These are phyloP conservation scores for Mucuna pruriens DNA, from an alignment of 306 rosid species.

Conservation along the genomic window DNA sequence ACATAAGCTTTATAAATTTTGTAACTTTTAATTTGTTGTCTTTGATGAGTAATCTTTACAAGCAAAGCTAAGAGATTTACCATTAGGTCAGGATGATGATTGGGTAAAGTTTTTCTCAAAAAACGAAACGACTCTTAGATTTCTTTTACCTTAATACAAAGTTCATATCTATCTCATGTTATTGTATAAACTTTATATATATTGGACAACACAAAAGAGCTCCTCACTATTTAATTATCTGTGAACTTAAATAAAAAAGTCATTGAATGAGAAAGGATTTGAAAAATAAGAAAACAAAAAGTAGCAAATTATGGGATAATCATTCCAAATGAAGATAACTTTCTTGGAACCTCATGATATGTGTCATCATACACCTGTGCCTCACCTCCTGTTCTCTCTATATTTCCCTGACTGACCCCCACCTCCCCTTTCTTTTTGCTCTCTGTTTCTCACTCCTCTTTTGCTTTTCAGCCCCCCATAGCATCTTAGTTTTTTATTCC, in stretches of 20 bases:
- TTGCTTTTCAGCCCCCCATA: slow-evolving; percentile 79
- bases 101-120: neutral
- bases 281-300: slow-evolving; percentile 45
- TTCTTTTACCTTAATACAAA: neutral
- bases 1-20: neutral
- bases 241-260: neutral
- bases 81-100: neutral
- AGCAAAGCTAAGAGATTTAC: neutral
- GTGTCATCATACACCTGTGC: slow-evolving; percentile 88
- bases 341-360: slow-evolving; percentile 76
- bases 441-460: slow-evolving; percentile 36
- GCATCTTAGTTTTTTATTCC: slow-evolving; percentile 64
- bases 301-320: slow-evolving; percentile 90
- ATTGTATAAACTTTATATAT: neutral
- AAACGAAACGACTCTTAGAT: neutral
- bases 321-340: slow-evolving; percentile 77
- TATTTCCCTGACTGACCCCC: slow-evolving; percentile 28
- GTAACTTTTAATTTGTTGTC: neutral
- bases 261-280: slow-evolving; percentile 41
- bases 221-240: slow-evolving; percentile 6
- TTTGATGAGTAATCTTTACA: neutral
- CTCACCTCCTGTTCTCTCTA: slow-evolving; percentile 21
- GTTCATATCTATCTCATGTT: neutral
- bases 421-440: slow-evolving; percentile 24
- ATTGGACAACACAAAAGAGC: slow-evolving; percentile 5